A percentile compares a stretch with the other conserved stretches of the same genome.
phyloP scores from a whole-genome alignment of 2,329 filamentous ascomycete genomes.

The Kalmusia sp. region DNA sequence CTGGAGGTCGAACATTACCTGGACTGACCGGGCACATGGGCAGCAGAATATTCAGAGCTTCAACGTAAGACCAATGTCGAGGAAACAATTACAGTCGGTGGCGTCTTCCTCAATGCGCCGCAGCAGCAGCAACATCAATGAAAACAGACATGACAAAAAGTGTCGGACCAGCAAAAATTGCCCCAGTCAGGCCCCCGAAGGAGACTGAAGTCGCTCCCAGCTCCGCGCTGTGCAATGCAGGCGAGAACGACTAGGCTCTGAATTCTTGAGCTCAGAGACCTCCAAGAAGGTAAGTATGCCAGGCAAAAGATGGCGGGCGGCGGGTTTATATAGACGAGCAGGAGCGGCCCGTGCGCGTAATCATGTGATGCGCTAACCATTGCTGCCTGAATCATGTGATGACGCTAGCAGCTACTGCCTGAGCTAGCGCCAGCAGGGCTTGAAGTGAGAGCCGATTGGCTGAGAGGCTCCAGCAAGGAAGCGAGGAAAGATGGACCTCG shows the following conservation, averaged over 20 bases:
- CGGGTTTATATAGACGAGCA: too few species aligned
- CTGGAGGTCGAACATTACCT: too few species aligned
- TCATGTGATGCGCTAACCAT: too few species aligned
- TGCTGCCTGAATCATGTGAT: too few species aligned
- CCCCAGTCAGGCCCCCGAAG: slow-evolving; percentile 44
- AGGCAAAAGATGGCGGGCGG: neutral
- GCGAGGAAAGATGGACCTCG: too few species aligned
- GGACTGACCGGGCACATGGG: too few species aligned
- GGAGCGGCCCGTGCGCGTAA: too few species aligned
- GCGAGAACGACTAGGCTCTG: slow-evolving; percentile 34
- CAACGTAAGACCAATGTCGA: neutral
- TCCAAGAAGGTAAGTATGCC: slow-evolving; percentile 45
- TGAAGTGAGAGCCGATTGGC: too few species aligned
- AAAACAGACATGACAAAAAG: slow-evolving; percentile 36
- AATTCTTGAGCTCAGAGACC: slow-evolving; percentile 38
- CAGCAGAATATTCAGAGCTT: too few species aligned
- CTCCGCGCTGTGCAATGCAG: slow-evolving; percentile 49
- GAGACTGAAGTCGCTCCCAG: slow-evolving; percentile 39
- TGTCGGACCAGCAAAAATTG: slow-evolving; percentile 38
- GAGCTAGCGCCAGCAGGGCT: too few species aligned
- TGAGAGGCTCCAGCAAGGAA: too few species aligned
- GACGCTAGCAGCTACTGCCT: too few species aligned
- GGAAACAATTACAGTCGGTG: neutral
- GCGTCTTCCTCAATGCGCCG: slow-evolving; percentile 47
- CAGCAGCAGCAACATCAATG: slow-evolving; percentile 42